A percentile compares a stretch with the other conserved stretches of the same genome.
Evolutionary conservation across 2,329 filamentous ascomycete species (phyloP).

Genomic region (Penicillium frequentans): DNA sequence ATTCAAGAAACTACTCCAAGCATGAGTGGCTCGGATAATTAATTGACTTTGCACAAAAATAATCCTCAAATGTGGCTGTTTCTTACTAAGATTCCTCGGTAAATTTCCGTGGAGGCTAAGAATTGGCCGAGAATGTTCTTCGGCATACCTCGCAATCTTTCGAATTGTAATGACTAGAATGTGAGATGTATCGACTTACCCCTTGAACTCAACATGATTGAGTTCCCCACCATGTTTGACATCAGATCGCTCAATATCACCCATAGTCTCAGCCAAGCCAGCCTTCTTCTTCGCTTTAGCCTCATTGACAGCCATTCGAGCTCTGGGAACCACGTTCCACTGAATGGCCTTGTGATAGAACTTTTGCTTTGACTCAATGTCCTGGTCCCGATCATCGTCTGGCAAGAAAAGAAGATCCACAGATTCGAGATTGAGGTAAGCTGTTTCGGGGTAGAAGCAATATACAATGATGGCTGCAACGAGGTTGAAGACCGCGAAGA

Average conservation of each 20-base stretch:
- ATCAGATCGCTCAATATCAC: slow-evolving; percentile 4
- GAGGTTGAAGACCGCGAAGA: slow-evolving; percentile 65
- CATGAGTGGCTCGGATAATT: no score
- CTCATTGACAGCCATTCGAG: slow-evolving; percentile 13
- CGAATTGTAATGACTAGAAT: background rate
- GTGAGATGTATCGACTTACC: background rate
- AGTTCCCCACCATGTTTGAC: background rate
- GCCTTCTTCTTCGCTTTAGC: slow-evolving; percentile 11
- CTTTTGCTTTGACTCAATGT: slow-evolving; percentile 9
- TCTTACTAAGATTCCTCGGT: no score
- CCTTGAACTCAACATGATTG: slow-evolving; percentile 4
- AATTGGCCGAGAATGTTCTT: background rate
- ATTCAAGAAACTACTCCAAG: no score
- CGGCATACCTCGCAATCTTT: background rate
- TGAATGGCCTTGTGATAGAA: slow-evolving; percentile 11
- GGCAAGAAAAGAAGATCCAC: slow-evolving; percentile 40
- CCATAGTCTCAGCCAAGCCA: background rate
- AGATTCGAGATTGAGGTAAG: slow-evolving; percentile 40
- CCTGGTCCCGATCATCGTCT: slow-evolving; percentile 6
- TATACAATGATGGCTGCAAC: slow-evolving; percentile 29
- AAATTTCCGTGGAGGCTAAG: no score
- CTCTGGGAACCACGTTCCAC: slow-evolving; percentile 11
- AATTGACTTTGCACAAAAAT: no score
- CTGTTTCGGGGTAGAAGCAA: slow-evolving; percentile 38
- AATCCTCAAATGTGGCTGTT: no score